Percentiles rank a stretch among this genome's conserved stretches.
Evolutionary conservation across 2,329 filamentous ascomycete species (phyloP).

Genomic region (Trichoderma sp.): DNA sequence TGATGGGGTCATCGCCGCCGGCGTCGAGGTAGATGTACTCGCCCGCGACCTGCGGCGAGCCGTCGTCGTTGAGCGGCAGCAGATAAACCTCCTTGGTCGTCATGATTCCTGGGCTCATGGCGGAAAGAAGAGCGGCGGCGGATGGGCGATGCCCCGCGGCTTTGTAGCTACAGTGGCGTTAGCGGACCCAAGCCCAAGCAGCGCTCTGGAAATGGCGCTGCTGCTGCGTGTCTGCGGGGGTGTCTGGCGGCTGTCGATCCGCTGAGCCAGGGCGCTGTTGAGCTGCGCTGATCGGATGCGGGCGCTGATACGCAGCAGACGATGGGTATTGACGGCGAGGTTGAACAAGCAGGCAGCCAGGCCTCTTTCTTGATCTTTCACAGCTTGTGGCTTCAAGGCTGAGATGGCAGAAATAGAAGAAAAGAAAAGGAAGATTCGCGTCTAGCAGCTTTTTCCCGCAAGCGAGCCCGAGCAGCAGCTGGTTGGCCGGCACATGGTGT

Average conservation of each 20-base stretch:
- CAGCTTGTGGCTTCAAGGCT: not conserved
- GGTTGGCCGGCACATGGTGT: conserved; percentile 24
- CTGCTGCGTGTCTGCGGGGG: conserved; percentile 4
- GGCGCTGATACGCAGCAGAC: not conserved
- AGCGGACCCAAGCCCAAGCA: conserved; percentile 10
- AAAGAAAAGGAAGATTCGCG: not conserved
- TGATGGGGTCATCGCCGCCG: conserved; percentile 71
- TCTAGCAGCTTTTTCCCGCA: conserved; percentile 21
- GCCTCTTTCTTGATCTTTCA: not conserved
- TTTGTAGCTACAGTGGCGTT: conserved; percentile 27
- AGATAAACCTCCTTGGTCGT: conserved; percentile 78
- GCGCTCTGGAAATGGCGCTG: conserved; percentile 10
- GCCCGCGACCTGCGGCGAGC: conserved; percentile 84
- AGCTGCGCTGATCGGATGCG: not conserved
- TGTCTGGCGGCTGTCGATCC: not conserved
- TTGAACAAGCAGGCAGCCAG: not conserved
- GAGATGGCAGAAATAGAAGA: not conserved
- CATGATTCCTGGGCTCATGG: conserved; percentile 65
- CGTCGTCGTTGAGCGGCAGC: conserved; percentile 88
- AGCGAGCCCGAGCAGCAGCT: conserved; percentile 12
- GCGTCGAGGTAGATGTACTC: conserved; percentile 92
- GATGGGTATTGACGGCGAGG: not conserved
- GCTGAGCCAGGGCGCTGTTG: not conserved
- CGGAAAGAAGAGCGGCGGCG: conserved; percentile 36
- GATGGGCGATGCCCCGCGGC: conserved; percentile 31